Conservation (phyloP, 768 basidiomycete species). For the Lactifluus pinguis region DNA sequence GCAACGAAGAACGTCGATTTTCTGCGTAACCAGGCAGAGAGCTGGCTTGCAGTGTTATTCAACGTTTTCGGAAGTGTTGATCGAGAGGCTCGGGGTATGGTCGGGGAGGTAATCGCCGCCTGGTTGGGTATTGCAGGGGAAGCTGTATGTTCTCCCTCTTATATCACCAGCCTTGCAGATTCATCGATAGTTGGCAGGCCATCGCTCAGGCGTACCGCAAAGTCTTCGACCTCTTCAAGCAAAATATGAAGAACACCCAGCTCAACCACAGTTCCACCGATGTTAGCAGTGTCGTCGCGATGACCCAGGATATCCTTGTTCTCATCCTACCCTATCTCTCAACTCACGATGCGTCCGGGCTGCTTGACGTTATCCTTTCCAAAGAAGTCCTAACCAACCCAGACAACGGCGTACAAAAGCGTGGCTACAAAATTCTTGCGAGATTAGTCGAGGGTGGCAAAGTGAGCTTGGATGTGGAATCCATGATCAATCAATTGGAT, state of each 20-base stretch:
- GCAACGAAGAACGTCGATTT: slow-evolving; percentile 62
- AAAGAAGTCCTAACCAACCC: slow-evolving; percentile 59
- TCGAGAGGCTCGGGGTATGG: slow-evolving; percentile 61
- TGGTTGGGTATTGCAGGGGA: slow-evolving; percentile 79
- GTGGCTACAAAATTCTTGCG: slow-evolving; percentile 82
- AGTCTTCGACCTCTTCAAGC: slow-evolving; percentile 60
- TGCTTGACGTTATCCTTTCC: slow-evolving; percentile 65
- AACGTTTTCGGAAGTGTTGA: slow-evolving; percentile 88
- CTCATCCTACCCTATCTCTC: slow-evolving; percentile 74
- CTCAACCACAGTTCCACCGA: slow-evolving; percentile 29
- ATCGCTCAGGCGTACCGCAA: slow-evolving; percentile 75
- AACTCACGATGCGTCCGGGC: slow-evolving; percentile 42
- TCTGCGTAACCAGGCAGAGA: slow-evolving; percentile 72
- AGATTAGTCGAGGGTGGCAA: slow-evolving; percentile 62
- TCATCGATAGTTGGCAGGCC: slow-evolving; percentile 36
- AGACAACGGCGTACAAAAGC: slow-evolving; percentile 91
- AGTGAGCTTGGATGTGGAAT: slow-evolving; percentile 39
- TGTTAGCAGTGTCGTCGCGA: slow-evolving; percentile 42
- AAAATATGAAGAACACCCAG: slow-evolving; percentile 42
- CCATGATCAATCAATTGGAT: slow-evolving; percentile 56
- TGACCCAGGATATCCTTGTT: slow-evolving; percentile 78
- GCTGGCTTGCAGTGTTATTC: slow-evolving; percentile 92
- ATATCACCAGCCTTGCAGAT: neutral
- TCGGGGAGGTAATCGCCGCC: slow-evolving; percentile 81
- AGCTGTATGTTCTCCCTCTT: slow-evolving; percentile 10